Evolutionary conservation across 129 eudicot genomes (phyloP).

Genomic region (Helianthus tuberosus): DNA sequence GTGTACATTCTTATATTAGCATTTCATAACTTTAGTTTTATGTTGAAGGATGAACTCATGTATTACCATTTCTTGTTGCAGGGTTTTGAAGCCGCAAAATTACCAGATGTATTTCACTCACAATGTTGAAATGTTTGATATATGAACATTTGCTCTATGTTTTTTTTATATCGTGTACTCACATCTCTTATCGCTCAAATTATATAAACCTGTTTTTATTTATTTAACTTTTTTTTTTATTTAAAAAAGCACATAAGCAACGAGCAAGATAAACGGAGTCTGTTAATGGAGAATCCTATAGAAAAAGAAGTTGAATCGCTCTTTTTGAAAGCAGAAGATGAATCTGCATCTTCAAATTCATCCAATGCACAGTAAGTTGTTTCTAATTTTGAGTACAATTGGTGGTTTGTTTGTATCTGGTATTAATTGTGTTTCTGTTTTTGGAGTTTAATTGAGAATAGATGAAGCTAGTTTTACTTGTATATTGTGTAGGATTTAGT

Average conservation of each 20-base stretch:
- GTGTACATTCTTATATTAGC: background rate
- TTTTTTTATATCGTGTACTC: too few species aligned
- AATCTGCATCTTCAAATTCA: background rate
- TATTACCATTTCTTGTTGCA: slow-evolving; percentile 26
- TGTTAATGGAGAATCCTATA: slow-evolving; percentile 1
- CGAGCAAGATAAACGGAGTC: background rate
- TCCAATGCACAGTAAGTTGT: background rate
- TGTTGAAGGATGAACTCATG: background rate
- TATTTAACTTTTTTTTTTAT: too few species aligned
- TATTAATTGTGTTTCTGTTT: background rate
- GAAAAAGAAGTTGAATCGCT: slow-evolving; percentile 6
- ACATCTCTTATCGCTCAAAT: too few species aligned
- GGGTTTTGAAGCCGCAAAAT: slow-evolving; percentile 63
- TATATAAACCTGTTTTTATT: too few species aligned
- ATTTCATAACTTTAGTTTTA: background rate
- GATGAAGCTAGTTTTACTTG: background rate
- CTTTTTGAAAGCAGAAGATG: background rate
- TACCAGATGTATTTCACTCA: slow-evolving; percentile 9
- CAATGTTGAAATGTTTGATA: background rate
- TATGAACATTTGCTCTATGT: too few species aligned
- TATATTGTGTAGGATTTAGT: background rate
- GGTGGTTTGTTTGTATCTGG: background rate
- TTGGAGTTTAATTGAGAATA: background rate
- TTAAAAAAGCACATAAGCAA: background rate
- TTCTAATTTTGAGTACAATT: background rate